Base-by-base conservation (phyloP, 176 grass and related monocot species). In the Musa troglodytarum region DNA sequence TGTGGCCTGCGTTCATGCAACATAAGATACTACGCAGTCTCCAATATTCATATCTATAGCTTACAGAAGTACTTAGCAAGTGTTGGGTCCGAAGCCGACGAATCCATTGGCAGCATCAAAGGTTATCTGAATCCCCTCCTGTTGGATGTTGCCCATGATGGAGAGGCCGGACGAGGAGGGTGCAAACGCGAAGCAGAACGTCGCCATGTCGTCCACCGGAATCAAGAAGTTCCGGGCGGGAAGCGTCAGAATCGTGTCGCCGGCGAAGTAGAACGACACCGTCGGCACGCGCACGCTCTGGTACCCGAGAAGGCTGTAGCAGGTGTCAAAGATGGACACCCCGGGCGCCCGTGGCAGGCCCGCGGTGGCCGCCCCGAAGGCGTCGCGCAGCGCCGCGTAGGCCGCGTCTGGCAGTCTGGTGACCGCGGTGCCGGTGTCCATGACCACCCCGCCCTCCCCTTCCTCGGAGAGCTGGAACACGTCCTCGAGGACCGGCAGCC, bases 361-460 rank as follows among this genome's bases (percentile, higher is more conserved):
- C 9, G 22, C 77, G 13, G 87, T 54, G 25, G 72, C 83, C 11
- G 2, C 4, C 25, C 63, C 65, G 78, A 98, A 98, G 49, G 86
- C 84, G 77, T 87, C 86, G 0, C 90, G 75, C 64, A 98, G 86
- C 25, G 84, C 83, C 2, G 53, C 72, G 68, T 98, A 98, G 34
- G 94, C 94, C 53, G 82, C 63, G 4, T 13, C 9, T 1, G 88
- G 90, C 9, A 93, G 86, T 13, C 90, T 73, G 13, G 90, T 91
- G 22, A 93, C 84, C 6, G 90, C 88, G n/a, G 94, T 98, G 50
- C 90, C 90, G 24, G 90, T 98, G 90, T 98, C 94, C 94, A 98
- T 84, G 17, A 98, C 90, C 19, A 91, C 80, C 19, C 90, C 94
- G 17, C 94, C 94, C 19, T 59, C 79, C 17, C 88, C 94, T 62